phyloP scores from a whole-genome alignment of 176 grass and related monocot genomes.

The Lolium rigidum region DNA sequence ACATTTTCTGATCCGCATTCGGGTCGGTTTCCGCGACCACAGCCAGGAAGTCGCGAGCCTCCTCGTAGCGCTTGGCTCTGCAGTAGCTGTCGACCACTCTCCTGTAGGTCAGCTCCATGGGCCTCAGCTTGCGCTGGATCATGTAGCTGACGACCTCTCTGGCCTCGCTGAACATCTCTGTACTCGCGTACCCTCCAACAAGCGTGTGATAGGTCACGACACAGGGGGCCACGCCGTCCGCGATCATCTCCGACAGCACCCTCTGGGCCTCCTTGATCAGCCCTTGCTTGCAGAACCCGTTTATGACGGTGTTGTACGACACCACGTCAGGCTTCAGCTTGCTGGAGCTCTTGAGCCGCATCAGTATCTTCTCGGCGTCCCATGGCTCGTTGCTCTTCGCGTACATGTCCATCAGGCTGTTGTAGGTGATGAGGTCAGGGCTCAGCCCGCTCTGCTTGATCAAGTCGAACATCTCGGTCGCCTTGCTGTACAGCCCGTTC shows the following conservation, averaged over 20 bases:
- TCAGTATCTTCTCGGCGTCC: slow-evolving; percentile 80
- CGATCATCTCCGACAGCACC: slow-evolving; percentile 80
- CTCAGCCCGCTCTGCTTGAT: slow-evolving; percentile 64
- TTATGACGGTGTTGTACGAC: slow-evolving; percentile 94
- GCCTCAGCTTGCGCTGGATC: slow-evolving; percentile 74
- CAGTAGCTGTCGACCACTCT: slow-evolving; percentile 75
- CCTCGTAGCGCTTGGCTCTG: slow-evolving; percentile 65
- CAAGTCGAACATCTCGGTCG: slow-evolving; percentile 52
- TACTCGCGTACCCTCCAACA: slow-evolving; percentile 64
- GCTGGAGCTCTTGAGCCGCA: slow-evolving; percentile 57
- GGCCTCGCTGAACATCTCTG: slow-evolving; percentile 79
- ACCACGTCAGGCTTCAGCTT: slow-evolving; percentile 74
- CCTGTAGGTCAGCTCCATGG: slow-evolving; percentile 78
- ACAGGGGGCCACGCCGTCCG: slow-evolving; percentile 65
- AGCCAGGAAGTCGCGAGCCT: slow-evolving; percentile 62
- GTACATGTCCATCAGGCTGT: slow-evolving; percentile 94
- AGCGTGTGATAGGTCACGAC: slow-evolving; percentile 82
- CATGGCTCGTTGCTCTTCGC: slow-evolving; percentile 78
- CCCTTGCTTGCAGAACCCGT: slow-evolving; percentile 94
- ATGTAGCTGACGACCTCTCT: slow-evolving; percentile 84
- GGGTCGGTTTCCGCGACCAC: slow-evolving; percentile 54
- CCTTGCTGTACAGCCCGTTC: slow-evolving; percentile 71
- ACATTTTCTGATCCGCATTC: slow-evolving; percentile 43
- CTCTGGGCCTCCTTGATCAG: slow-evolving; percentile 83
- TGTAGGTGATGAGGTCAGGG: slow-evolving; percentile 85